phyloP scores from a whole-genome alignment of 108 stramenopile species.

The Aurantiochytrium sp. region DNA sequence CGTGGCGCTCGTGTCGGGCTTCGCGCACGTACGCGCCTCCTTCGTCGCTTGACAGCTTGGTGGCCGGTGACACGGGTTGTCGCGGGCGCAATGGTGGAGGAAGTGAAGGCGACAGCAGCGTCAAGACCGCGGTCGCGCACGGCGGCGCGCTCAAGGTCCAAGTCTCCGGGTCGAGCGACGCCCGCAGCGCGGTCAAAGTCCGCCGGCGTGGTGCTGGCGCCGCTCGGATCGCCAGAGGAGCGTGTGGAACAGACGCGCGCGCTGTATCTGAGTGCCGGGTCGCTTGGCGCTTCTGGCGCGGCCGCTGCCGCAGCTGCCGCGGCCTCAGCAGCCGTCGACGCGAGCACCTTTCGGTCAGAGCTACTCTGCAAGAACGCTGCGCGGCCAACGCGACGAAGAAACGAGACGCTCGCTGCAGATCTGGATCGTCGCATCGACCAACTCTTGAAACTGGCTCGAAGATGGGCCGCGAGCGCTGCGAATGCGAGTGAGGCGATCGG shows the following conservation, averaged over 20 bases:
- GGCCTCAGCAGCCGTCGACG: too few relatives aligned
- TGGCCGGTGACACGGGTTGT: too few relatives aligned
- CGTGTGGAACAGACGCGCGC: neutral
- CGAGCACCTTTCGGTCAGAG: neutral
- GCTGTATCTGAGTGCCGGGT: neutral
- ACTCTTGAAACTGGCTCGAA: neutral
- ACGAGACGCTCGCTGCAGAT: neutral
- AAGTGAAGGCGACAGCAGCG: too few relatives aligned
- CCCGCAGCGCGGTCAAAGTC: neutral
- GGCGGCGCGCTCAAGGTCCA: neutral
- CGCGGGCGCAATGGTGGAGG: too few relatives aligned
- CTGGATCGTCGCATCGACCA: neutral
- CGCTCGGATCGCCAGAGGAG: neutral
- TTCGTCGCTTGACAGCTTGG: too few relatives aligned
- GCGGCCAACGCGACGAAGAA: neutral
- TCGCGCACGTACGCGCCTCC: too few relatives aligned
- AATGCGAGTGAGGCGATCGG: too few relatives aligned
- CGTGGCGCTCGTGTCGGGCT: too few relatives aligned
- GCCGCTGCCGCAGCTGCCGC: too few relatives aligned
- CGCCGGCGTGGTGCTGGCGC: neutral
- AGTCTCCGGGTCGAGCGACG: neutral
- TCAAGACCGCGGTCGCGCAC: too few relatives aligned
- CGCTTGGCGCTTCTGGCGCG: too few relatives aligned
- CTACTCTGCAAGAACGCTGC: neutral
- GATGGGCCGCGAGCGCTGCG: neutral